Percentiles rank a stretch among this genome's conserved stretches.
Evolutionary conservation across 768 basidiomycete genomes (phyloP).

Genomic region (Mycena venus): DNA sequence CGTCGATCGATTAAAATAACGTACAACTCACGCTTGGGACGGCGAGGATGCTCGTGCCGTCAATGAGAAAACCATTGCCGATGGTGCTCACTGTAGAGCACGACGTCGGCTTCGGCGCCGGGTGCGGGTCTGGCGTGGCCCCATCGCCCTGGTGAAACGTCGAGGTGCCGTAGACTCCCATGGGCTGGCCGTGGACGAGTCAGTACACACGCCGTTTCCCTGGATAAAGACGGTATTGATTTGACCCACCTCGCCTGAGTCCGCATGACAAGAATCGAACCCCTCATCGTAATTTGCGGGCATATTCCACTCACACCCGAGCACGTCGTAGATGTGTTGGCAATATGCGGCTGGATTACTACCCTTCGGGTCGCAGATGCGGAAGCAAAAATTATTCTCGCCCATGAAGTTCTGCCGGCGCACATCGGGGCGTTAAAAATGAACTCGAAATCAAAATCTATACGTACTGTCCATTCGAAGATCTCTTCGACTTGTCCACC

Average conservation of each 20-base stretch:
- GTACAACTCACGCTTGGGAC: background rate
- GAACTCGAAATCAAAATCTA: background rate
- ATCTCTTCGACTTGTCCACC: conserved; percentile 70
- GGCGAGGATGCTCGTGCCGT: conserved; percentile 41
- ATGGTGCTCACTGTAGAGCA: conserved; percentile 72
- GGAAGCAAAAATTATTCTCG: conserved; percentile 75
- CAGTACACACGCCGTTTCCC: no score
- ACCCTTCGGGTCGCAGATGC: conserved; percentile 70
- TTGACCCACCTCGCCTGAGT: conserved; percentile 59
- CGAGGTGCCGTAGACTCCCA: conserved; percentile 78
- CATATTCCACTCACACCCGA: conserved; percentile 76
- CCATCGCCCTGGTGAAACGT: conserved; percentile 77
- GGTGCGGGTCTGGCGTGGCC: conserved; percentile 67
- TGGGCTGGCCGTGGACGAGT: conserved; percentile 52
- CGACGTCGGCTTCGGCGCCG: conserved; percentile 68
- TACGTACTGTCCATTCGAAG: conserved; percentile 79
- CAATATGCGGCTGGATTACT: conserved; percentile 65
- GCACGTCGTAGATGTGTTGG: conserved; percentile 70
- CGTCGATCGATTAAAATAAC: background rate
- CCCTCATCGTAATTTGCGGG: conserved; percentile 62
- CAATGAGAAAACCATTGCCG: conserved; percentile 56
- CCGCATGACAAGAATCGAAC: conserved; percentile 68
- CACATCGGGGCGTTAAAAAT: background rate
- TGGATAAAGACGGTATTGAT: no score
- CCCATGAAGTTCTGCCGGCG: conserved; percentile 76